Conservation (phyloP, 805 yeast genomes). For the Starmerella apis region DNA sequence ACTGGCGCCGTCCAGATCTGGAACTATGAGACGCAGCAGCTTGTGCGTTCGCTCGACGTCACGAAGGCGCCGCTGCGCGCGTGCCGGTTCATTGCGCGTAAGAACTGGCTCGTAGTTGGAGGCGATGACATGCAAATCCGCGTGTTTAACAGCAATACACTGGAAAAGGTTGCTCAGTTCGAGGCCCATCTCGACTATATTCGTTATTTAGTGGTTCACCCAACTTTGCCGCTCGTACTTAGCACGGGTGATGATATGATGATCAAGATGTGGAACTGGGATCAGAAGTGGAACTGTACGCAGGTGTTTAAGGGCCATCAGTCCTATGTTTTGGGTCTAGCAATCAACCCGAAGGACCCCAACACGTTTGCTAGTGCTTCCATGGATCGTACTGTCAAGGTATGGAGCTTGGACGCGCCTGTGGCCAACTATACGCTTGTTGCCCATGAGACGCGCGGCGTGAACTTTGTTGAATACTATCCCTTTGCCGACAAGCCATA, state of each 20-base stretch:
- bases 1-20: slow-evolving; percentile 87
- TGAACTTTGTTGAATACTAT: slow-evolving; percentile 90
- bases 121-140: slow-evolving; percentile 91
- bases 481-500: slow-evolving; percentile 97
- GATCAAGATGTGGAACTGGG: slow-evolving; percentile 96
- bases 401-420: slow-evolving; percentile 86
- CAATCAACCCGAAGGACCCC: slow-evolving; percentile 95
- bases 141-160: slow-evolving; percentile 89
- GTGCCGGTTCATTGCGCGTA: slow-evolving; percentile 88
- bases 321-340: slow-evolving; percentile 88
- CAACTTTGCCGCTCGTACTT: slow-evolving; percentile 77
- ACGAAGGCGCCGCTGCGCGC: slow-evolving; percentile 95
- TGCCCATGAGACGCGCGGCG: slow-evolving; percentile 90
- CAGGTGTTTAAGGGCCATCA: slow-evolving; percentile 92
- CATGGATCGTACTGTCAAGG: slow-evolving; percentile 89
- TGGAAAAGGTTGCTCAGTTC: slow-evolving; percentile 86
- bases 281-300: slow-evolving; percentile 76
- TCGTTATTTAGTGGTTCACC: slow-evolving; percentile 88
- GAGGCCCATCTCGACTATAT: slow-evolving; percentile 98
- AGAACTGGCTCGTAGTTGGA: slow-evolving; percentile 94
- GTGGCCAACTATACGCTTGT: slow-evolving; percentile 82
- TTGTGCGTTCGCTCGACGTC: slow-evolving; percentile 83
- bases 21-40: slow-evolving; percentile 78
- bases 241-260: slow-evolving; percentile 89
- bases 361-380: slow-evolving; percentile 96